A percentile compares a stretch with the other conserved stretches of the same genome.
phyloP scores from a whole-genome alignment of 768 basidiomycete genomes.

The Plicaturopsis crispa region DNA sequence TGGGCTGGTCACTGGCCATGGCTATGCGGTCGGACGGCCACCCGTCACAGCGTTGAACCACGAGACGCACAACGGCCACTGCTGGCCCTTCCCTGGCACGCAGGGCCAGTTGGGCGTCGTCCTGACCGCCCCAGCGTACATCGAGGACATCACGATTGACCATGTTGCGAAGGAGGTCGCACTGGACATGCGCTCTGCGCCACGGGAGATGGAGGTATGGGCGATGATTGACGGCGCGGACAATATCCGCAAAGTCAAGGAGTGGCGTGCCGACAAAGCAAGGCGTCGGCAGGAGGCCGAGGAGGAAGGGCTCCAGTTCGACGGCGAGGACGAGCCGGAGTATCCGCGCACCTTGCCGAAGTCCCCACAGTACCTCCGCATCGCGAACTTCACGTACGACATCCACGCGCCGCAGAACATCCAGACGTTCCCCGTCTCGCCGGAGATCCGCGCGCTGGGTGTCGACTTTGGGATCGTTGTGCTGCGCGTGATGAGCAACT shows the following conservation, averaged over 20 bases:
- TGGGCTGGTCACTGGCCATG: slow-evolving; percentile 53
- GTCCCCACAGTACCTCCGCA: slow-evolving; percentile 45
- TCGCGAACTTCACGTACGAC: slow-evolving; percentile 66
- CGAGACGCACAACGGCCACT: slow-evolving; percentile 75
- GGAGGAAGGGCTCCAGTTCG: slow-evolving; percentile 18
- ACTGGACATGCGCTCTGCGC: slow-evolving; percentile 57
- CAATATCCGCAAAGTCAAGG: slow-evolving; percentile 53
- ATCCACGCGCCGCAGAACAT: slow-evolving; percentile 44
- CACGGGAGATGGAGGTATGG: slow-evolving; percentile 87
- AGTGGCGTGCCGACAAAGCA: slow-evolving; percentile 43
- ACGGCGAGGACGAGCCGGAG: slow-evolving; percentile 24
- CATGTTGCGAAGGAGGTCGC: slow-evolving; percentile 82
- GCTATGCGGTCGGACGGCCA: slow-evolving; percentile 62
- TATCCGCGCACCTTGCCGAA: slow-evolving; percentile 44
- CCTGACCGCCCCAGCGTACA: slow-evolving; percentile 52
- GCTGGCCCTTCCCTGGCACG: slow-evolving; percentile 86
- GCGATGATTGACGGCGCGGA: slow-evolving; percentile 76
- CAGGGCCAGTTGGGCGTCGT: slow-evolving; percentile 79
- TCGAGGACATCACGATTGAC: slow-evolving; percentile 74
- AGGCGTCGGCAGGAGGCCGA: slow-evolving; percentile 23
- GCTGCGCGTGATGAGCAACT: slow-evolving; percentile 76
- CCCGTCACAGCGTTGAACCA: slow-evolving; percentile 87
- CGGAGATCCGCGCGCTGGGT: slow-evolving; percentile 58
- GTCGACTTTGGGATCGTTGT: slow-evolving; percentile 85
- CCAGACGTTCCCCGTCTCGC: slow-evolving; percentile 74